A percentile compares a stretch with the other conserved stretches of the same genome.
Conservation (phyloP, 176 grass and related monocot species). For the Zoysia pacifica region DNA sequence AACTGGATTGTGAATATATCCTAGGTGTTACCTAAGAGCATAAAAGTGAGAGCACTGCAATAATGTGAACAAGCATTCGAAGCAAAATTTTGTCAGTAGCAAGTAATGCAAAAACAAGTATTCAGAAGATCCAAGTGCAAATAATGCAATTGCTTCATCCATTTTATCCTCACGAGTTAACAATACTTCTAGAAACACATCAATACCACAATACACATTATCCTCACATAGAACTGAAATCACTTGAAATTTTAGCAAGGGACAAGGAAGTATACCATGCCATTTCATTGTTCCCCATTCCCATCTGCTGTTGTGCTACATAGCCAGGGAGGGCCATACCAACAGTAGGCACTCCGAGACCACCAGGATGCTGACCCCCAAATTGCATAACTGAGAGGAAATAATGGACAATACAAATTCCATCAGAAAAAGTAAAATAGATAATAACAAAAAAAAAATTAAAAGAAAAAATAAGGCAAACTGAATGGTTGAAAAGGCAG, state of each 20-base stretch:
- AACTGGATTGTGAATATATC: slow-evolving; percentile 16
- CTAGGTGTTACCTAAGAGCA: not conserved
- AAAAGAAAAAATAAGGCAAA: slow-evolving; percentile 20
- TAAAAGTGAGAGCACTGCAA: slow-evolving; percentile 7
- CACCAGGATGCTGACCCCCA: slow-evolving; percentile 75
- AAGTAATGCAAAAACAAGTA: slow-evolving; percentile 10
- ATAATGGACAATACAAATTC: slow-evolving; percentile 15
- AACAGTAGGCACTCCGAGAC: slow-evolving; percentile 72
- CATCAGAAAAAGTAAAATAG: not conserved
- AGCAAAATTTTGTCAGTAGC: slow-evolving; percentile 1
- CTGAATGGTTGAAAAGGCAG: slow-evolving; percentile 31
- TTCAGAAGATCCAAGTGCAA: not conserved
- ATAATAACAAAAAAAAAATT: not conserved
- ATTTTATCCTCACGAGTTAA: not conserved
- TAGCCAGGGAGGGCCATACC: slow-evolving; percentile 96
- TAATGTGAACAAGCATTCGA: not conserved
- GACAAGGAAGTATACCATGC: slow-evolving; percentile 62
- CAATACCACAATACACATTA: slow-evolving; percentile 1
- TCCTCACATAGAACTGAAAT: not conserved
- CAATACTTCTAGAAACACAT: not conserved
- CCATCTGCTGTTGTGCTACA: slow-evolving; percentile 88
- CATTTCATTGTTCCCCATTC: slow-evolving; percentile 90
- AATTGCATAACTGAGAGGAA: slow-evolving; percentile 79
- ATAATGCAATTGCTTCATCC: not conserved
- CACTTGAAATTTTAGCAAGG: slow-evolving; percentile 18